Conservation (phyloP, 2,329 filamentous ascomycete genomes). For the Bisporella sp. region DNA sequence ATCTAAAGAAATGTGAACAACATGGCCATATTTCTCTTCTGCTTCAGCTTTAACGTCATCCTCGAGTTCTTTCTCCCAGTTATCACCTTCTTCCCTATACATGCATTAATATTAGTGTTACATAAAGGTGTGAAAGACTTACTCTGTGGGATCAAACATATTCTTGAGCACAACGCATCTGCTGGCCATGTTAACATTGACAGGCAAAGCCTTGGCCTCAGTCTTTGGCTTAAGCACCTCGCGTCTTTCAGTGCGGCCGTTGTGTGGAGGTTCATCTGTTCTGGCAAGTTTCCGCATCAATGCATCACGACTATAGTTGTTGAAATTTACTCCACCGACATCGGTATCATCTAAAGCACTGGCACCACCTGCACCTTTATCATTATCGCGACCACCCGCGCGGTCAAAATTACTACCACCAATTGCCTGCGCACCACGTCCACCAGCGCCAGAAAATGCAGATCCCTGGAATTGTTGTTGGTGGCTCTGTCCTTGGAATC, state of each 20-base stretch:
- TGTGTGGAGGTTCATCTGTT: constrained; percentile 70
- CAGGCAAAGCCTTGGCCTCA: constrained; percentile 69
- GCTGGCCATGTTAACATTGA: constrained; percentile 87
- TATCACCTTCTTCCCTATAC: constrained; percentile 72
- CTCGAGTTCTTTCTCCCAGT: constrained; percentile 90
- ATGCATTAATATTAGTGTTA: constrained; percentile 26
- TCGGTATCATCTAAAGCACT: constrained; percentile 97
- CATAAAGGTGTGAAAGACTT: constrained; percentile 38
- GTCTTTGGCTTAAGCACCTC: constrained; percentile 72
- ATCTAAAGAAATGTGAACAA: constrained; percentile 95
- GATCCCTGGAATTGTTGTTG: constrained; percentile 76
- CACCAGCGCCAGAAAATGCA: constrained; percentile 82
- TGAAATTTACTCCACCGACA: constrained; percentile 98
- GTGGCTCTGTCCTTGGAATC: constrained; percentile 75
- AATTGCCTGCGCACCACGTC: constrained; percentile 76
- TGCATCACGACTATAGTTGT: constrained; percentile 96
- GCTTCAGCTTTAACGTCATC: constrained; percentile 90
- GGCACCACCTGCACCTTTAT: constrained; percentile 80
- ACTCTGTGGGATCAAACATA: constrained; percentile 91
- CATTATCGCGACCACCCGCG: constrained; percentile 78
- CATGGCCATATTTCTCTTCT: constrained; percentile 90
- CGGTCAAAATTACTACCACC: constrained; percentile 77
- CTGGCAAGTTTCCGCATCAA: constrained; percentile 98
- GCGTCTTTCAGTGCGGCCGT: constrained; percentile 50
- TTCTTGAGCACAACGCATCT: constrained; percentile 92